These are phyloP conservation scores for Castanea crenata DNA, from an alignment of 306 rosid genomes.

Conservation along the genomic window DNA sequence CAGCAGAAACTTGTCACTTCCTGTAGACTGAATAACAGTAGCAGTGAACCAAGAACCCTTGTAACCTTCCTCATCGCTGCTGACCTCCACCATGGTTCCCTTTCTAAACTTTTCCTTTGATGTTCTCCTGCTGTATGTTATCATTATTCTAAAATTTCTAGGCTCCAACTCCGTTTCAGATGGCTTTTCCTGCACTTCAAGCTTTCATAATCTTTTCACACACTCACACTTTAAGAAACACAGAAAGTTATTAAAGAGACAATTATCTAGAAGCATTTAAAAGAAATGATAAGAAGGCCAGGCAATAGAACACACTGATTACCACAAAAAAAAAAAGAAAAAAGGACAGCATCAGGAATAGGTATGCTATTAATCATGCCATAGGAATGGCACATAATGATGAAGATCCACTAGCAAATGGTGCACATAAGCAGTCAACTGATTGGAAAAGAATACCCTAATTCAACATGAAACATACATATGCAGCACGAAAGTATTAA, in stretches of 20 bases:
- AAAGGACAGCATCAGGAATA: not conserved
- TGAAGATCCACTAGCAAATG: not conserved
- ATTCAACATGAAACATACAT: too few species aligned
- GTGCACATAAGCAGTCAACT: not conserved
- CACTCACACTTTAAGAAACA: too few species aligned
- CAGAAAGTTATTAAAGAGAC: too few species aligned
- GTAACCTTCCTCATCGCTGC: conserved; percentile 38
- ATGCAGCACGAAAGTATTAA: too few species aligned
- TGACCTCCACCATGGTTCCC: conserved; percentile 41
- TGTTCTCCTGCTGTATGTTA: conserved; percentile 18
- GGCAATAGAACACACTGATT: not conserved
- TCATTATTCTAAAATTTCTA: conserved; percentile 21
- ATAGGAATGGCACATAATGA: not conserved
- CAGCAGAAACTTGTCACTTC: conserved; percentile 33
- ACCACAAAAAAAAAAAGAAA: conserved; percentile 1
- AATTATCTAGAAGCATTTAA: too few species aligned
- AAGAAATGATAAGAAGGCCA: not conserved
- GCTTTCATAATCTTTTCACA: conserved; percentile 6
- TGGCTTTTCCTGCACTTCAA: conserved; percentile 30
- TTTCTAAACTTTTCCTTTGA: conserved; percentile 14
- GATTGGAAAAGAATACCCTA: too few species aligned
- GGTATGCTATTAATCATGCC: not conserved
- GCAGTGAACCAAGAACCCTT: conserved; percentile 48
- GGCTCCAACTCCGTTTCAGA: conserved; percentile 11
- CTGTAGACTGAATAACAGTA: conserved; percentile 22